Percentiles rank a stretch among this genome's conserved stretches.
Evolutionary conservation across 805 yeast genomes (phyloP).

Genomic region (Aciculoconidium aculeatum): DNA sequence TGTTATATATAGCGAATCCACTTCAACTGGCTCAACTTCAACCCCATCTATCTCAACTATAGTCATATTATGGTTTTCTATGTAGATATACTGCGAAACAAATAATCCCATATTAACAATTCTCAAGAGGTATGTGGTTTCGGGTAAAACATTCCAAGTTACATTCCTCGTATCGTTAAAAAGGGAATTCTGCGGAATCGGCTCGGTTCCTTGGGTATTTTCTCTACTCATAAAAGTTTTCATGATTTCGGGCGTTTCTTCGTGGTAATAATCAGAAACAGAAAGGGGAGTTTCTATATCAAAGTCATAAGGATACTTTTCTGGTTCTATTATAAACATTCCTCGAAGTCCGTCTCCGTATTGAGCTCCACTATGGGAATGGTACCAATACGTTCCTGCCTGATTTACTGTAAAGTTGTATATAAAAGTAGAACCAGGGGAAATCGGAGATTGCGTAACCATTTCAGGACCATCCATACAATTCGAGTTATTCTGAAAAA

Average conservation of each 20-base stretch:
- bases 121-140: constrained; percentile 59
- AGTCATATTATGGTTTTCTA: constrained; percentile 37
- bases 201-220: constrained; percentile 84
- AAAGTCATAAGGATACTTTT: constrained; percentile 48
- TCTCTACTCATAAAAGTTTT: constrained; percentile 51
- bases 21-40: constrained; percentile 50
- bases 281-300: constrained; percentile 59
- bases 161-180: constrained; percentile 61
- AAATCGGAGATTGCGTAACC: constrained; percentile 42
- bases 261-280: constrained; percentile 61
- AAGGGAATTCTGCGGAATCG: constrained; percentile 62
- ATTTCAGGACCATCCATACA: constrained; percentile 43
- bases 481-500: constrained; percentile 31
- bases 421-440: constrained; percentile 32
- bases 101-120: constrained; percentile 65
- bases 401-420: constrained; percentile 38
- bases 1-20: constrained; percentile 55
- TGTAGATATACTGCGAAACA: constrained; percentile 51
- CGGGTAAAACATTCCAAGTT: constrained; percentile 50
- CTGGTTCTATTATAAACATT: constrained; percentile 54
- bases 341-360: constrained; percentile 77
- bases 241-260: constrained; percentile 41
- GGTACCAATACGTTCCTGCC: constrained; percentile 57
- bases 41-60: constrained; percentile 45
- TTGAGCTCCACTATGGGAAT: constrained; percentile 71